Base-by-base conservation (phyloP, 208 protist species). In the Wallacemonas sp. region DNA sequence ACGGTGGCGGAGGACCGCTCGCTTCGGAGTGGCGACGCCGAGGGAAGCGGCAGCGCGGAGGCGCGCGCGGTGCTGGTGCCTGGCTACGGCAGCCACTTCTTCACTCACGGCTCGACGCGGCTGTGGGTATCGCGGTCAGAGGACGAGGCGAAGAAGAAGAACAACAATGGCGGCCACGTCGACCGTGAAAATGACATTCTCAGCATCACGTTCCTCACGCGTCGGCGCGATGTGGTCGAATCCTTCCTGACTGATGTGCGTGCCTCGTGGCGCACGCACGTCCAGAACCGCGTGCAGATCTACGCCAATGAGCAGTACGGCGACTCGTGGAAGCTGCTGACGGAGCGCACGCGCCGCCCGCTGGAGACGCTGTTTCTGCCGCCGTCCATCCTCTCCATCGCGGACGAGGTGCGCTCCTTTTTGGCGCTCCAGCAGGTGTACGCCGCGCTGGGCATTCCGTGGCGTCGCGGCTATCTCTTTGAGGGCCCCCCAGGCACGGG, bases 401-500 rank as follows among this genome's bases (percentile, higher is more conserved):
- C 86, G 57, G 76, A 86, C 22, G 96, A 98, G 68, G 77, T 92
- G 20, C 44, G 67, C 14, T 50, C 92, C 11, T 98, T 98, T 71
- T 67, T 98, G 0, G 66, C 61, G 16, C 82, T 91, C 23, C 67
- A 71, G 39, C 26, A 78, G n/a, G 91, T 92, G 32, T 99, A 98
- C 76, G 54, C 67, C 0, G 71, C 82, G 7, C 87, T 96, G 8
- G 98, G 97, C 32, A 91, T 99, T 45, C 95, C 96, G 11, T 98
- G 98, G 87, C 84, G 97, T 48, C 82, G 98, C 8, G 95, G 95
- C 26, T 97, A 98, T 69, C 83, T 99, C 8, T 79, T 99, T 14
- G 91, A 98, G 67, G 97, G 97, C 0, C 79, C 87, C 3, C 97
- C 97, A 1, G 97, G 97, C 12, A 94, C 92, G 1, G 97, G 97